Percentiles rank a stretch among this genome's conserved stretches.
These are phyloP conservation scores for Thalia dealbata DNA, from an alignment of 176 grass and related monocot genomes.

Conservation along the genomic window DNA sequence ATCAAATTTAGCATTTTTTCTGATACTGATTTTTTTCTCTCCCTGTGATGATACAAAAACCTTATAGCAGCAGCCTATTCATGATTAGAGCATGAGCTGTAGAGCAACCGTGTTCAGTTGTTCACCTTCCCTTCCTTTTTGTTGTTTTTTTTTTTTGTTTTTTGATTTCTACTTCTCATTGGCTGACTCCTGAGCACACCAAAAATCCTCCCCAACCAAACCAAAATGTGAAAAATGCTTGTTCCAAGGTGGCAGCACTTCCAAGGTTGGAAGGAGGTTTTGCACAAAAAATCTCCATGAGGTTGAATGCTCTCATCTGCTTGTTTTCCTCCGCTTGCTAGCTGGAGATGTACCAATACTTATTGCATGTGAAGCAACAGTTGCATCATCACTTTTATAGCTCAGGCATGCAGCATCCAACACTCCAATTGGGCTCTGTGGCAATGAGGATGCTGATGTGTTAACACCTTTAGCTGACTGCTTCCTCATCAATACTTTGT, in stretches of 20 bases:
- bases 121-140: not conserved
- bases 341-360: slow-evolving; percentile 28
- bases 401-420: slow-evolving; percentile 69
- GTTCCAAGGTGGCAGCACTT: not conserved
- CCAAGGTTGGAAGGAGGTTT: too few relatives aligned
- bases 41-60: slow-evolving; percentile 16
- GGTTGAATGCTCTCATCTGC: slow-evolving; percentile 28
- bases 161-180: slow-evolving; percentile 8
- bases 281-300: not conserved
- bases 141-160: slow-evolving; percentile 5
- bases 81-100: slow-evolving; percentile 16
- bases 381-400: slow-evolving; percentile 48
- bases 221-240: not conserved
- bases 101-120: not conserved
- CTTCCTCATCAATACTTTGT: slow-evolving; percentile 34
- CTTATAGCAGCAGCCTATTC: slow-evolving; percentile 28
- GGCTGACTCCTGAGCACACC: slow-evolving; percentile 1
- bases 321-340: slow-evolving; percentile 70
- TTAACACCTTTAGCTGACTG: slow-evolving; percentile 21
- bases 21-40: not conserved
- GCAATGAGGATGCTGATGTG: slow-evolving; percentile 26
- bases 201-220: slow-evolving; percentile 21
- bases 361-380: slow-evolving; percentile 39
- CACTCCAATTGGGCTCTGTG: slow-evolving; percentile 64
- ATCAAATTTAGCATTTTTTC: too few relatives aligned